Evolutionary conservation across 2,329 filamentous ascomycete species (phyloP), one percentile per base, ranked within the genome.

Genomic region (Zasmidium cellare): DNA sequence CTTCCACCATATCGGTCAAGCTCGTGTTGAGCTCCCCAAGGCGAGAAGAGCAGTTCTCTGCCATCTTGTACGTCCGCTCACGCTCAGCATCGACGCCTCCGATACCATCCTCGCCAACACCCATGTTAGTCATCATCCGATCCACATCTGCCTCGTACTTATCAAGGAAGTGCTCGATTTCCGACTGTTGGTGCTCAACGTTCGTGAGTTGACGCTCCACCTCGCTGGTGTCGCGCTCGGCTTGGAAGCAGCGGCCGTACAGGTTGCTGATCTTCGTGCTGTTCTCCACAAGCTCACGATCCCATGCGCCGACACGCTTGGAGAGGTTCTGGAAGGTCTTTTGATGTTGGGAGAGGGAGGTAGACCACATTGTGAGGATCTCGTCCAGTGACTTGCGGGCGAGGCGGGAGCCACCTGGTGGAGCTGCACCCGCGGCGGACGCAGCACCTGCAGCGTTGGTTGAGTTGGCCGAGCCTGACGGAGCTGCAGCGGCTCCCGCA

Each of bases 301-400:
- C 94, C 96, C 96, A 99, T 46, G 84, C 82, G 12, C 92, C 89
- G 14, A 97, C 91, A 63, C 92, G 89, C 60, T 87, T 84, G 3
- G 96, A 93, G 74, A 97, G 92, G 31, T 88, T 84, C 72, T 96
- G 92, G 79, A 97, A 99, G 58, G 96, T 91, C 74, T 96, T 96
- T 71, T 97, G 93, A 71, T 99, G 97, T 71, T 96, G 96, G 53
- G 92, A 89, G 51, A 99, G 80, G 71, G 97, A 94, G 0, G 92
- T 91, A 1, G 94, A 94, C 94, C 94, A 99, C 28, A 92, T 87
- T 3, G 91, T 97, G 65, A 99, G 92, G 63, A 99, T 97, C 73
- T 99, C 94, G 71, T 99, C 94, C 90, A 99, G 97, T 0, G 93
- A 96, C 79, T 96, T 97, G 76, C 97, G 96, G 80, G 96, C 96